Conservation (phyloP, 352 stramenopile genomes). For the Pythium angustatum region DNA sequence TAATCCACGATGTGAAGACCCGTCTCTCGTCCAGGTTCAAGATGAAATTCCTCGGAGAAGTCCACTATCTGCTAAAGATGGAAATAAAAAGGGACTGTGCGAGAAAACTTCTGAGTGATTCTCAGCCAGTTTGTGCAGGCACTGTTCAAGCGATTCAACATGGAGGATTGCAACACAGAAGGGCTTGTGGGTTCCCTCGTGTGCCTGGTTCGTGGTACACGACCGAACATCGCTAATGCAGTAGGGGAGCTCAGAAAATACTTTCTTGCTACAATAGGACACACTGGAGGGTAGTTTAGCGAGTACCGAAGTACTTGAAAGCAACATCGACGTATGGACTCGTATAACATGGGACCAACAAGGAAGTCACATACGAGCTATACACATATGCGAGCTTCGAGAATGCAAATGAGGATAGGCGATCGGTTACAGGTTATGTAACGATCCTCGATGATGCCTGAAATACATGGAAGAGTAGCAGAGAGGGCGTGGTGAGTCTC, state of each 20-base stretch:
- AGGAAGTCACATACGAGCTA: constrained; percentile 3
- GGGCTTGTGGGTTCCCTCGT: constrained; percentile 30
- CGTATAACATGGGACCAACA: not conserved
- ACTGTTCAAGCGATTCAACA: constrained; percentile 13
- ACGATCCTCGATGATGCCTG: constrained; percentile 11
- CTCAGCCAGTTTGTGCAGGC: constrained; percentile 18
- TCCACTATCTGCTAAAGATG: constrained; percentile 36
- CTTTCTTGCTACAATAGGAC: constrained; percentile 33
- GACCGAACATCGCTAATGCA: constrained; percentile 34
- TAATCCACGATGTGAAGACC: constrained; percentile 23
- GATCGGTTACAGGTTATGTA: constrained; percentile 20
- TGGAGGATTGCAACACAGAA: constrained; percentile 5
- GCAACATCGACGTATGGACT: constrained; percentile 8
- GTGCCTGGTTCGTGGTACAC: constrained; percentile 32
- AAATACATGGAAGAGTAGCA: constrained; percentile 13
- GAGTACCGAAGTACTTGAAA: constrained; percentile 28
- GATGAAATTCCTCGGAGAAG: constrained; percentile 38
- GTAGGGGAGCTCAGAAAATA: constrained; percentile 34
- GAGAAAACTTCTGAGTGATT: constrained; percentile 6
- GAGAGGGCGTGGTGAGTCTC: not conserved
- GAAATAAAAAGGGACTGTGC: constrained; percentile 7
- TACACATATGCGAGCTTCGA: constrained; percentile 15
- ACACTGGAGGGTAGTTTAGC: constrained; percentile 24
- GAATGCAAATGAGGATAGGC: constrained; percentile 10
- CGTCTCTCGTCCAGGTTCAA: constrained; percentile 32